Evolutionary conservation across 164 flowering plant species (phyloP), one percentile per base, ranked within the genome.

Genomic region (Tinospora cordifolia): DNA sequence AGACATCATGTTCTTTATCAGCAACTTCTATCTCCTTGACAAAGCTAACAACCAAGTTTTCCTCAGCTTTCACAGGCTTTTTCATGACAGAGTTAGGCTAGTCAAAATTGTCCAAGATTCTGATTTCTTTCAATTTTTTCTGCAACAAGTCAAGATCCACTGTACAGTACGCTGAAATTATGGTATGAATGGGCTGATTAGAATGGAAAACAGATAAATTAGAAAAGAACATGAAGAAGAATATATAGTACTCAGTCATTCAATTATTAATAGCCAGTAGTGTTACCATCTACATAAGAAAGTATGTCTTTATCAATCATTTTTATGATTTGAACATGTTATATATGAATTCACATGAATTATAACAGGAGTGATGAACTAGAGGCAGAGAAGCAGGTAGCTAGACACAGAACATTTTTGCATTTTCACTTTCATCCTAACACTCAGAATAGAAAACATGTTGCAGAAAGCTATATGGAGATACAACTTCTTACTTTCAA

Each of bases 311-410:
- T 90, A 59, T 93, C 98, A 77, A 93, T 89, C 86, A 75, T 79
- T 76, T 91, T 87, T 74, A 93, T 91, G 65, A 93, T 91, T 85
- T 93, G 92, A 72, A 91, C 84, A 81, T 91, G 98, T 40, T 97
- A 84, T 69, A 97, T 97, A 77, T 91, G 90, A 81, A 93, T n/a
- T n/a, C n/a, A n/a, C n/a, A n/a, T n/a, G n/a, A n/a, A n/a, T n/a
- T n/a, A n/a, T n/a, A n/a, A n/a, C n/a, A n/a, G n/a, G n/a, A n/a
- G n/a, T n/a, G n/a, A n/a, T n/a, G n/a, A n/a, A 70, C 27, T 25
- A 79, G 6, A n/a, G 93, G 96, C 27, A 90, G 76, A 68, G 66
- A 71, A 49, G 76, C 7, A 71, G 98, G 98, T 75, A 92, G 74
- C 71, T 87, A 86, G 72, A 92, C 63, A 49, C 86, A 74, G 15